Conservation (phyloP, 1,139 yeast genomes). For the Geotrichum phurueaensis region DNA sequence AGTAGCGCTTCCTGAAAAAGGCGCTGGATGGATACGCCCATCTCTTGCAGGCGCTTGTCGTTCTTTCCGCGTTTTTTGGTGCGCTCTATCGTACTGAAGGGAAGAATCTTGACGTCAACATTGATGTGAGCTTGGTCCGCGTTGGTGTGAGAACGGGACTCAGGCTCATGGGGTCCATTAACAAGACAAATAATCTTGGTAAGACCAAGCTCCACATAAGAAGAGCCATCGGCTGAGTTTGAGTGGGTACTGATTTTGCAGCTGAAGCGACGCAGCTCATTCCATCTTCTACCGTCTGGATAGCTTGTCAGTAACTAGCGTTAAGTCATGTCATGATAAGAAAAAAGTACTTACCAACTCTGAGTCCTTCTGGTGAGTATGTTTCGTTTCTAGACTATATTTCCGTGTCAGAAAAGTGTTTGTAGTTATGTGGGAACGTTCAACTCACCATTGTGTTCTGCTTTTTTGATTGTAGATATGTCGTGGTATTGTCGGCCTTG, state of each 20-base stretch:
- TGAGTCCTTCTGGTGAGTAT: slow-evolving; percentile 88
- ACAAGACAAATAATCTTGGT: slow-evolving; percentile 83
- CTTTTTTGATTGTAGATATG: not conserved
- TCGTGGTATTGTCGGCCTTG: not conserved
- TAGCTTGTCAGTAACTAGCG: not conserved
- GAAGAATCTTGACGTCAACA: slow-evolving; percentile 62
- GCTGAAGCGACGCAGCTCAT: slow-evolving; percentile 76
- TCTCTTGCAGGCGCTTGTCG: slow-evolving; percentile 59
- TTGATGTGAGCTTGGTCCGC: slow-evolving; percentile 49
- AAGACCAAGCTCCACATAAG: slow-evolving; percentile 88
- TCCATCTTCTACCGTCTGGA: slow-evolving; percentile 87
- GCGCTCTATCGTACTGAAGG: slow-evolving; percentile 74
- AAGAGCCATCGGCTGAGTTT: slow-evolving; percentile 83
- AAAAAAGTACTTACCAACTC: slow-evolving; percentile 40
- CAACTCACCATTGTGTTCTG: not conserved
- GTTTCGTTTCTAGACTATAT: slow-evolving; percentile 60
- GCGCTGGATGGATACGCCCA: slow-evolving; percentile 65
- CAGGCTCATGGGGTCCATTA: slow-evolving; percentile 86
- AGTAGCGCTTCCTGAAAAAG: slow-evolving; percentile 78
- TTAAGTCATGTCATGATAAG: not conserved
- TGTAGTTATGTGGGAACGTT: not conserved
- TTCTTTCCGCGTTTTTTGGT: slow-evolving; percentile 45
- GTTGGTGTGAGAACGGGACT: slow-evolving; percentile 40
- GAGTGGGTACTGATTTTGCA: slow-evolving; percentile 86
- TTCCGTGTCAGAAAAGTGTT: not conserved